Evolutionary conservation across 2,329 filamentous ascomycete species (phyloP), one percentile per base, ranked within the genome.

Genomic region (Fusarium graminum): DNA sequence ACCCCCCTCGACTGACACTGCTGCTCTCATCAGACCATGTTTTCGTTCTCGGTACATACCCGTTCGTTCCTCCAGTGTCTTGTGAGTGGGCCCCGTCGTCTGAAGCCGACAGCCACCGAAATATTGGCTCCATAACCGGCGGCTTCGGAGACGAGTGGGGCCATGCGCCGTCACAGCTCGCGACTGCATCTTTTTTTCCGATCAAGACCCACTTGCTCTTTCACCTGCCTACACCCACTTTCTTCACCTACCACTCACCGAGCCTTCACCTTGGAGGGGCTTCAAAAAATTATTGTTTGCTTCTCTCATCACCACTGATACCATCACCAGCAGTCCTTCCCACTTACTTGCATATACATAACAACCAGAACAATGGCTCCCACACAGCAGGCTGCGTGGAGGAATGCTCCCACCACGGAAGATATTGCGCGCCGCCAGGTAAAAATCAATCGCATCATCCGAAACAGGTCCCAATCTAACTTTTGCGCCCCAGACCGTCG

Each of bases 391-490:
- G 75, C 78, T 57, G 70, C 63, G 68, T 78, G 77, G 77, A 75
- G 72, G 51, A 73, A 70, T 13, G 55, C 74, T 72, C 81, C 82
- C 50, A 84, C 79, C 60, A 77, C 81, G 69, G 86, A 86, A 65
- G 87, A 90, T 78, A 78, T 88, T 54, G 83, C 88, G 69, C 80
- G 81, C 72, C 86, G 90, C 65, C 90, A 86, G 78, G 88, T 89
- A 78, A 66, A 79, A 69, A 47, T 25, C 47, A 66, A 55, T 58
- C 52, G 34, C 28, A n/a, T 38, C 28, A 12, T 29, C 29, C 39
- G 19, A 28, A 22, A 32, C 26, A 25, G 19, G n/a, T 22, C 11
- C 9, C 17, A 43, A 22, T 41, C 67, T 71, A 62, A 65, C 59
- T 34, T 43, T 63, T 62, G 59, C 59, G 49, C 50, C 50, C 26